phyloP scores from a whole-genome alignment of 2,329 filamentous ascomycete species.

The Talaromyces amestolkiae region DNA sequence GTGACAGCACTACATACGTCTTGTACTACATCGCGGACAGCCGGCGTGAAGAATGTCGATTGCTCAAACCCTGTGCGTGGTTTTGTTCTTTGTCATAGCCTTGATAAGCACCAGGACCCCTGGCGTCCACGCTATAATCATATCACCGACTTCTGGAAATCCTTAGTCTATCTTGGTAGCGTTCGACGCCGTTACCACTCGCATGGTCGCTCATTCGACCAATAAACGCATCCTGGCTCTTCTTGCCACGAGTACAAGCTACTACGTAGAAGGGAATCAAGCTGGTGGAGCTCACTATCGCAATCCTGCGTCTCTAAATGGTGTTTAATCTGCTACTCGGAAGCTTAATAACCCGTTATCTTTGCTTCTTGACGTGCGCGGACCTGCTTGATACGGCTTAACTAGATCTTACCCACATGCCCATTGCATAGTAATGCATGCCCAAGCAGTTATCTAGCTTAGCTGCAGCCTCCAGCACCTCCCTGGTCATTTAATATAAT shows the following conservation, averaged over 20 bases:
- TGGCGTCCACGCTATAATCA: background rate
- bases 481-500: background rate
- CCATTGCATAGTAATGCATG: background rate
- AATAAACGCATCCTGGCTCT: background rate
- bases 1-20: background rate
- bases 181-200: background rate
- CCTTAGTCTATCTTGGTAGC: background rate
- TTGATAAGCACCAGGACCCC: background rate
- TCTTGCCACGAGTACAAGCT: background rate
- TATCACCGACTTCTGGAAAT: background rate
- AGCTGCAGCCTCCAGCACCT: background rate
- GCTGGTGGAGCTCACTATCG: background rate
- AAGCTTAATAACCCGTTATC: constrained; percentile 1
- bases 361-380: background rate
- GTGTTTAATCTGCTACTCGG: background rate
- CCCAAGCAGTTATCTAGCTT: background rate
- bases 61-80: background rate
- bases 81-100: background rate
- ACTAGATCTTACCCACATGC: background rate
- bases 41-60: background rate
- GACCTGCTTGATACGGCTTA: background rate
- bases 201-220: background rate
- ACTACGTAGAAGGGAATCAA: background rate
- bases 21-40: background rate
- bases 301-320: background rate